Conservation (phyloP, 768 basidiomycete genomes). For the Mycena haematopus region DNA sequence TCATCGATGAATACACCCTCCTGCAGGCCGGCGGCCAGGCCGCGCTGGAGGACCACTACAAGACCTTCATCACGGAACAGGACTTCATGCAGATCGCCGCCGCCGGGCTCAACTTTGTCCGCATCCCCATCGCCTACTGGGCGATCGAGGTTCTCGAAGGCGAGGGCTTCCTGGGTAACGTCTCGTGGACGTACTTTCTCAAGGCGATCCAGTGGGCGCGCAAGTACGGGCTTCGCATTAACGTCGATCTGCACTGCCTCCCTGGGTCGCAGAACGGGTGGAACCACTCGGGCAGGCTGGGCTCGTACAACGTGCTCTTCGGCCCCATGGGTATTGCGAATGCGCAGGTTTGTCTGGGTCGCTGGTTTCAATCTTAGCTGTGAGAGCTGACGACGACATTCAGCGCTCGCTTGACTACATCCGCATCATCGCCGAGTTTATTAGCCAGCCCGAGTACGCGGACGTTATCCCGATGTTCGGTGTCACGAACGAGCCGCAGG, state of each 20-base stretch:
- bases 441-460: conserved; percentile 84
- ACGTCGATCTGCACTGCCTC: conserved; percentile 83
- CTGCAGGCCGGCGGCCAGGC: conserved; percentile 66
- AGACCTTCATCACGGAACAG: conserved; percentile 94
- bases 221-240: conserved; percentile 95
- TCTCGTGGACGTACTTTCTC: conserved; percentile 91
- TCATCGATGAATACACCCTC: conserved; percentile 84
- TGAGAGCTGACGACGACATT: background rate
- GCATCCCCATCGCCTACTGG: conserved; percentile 92
- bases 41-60: conserved; percentile 87
- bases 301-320: conserved; percentile 77
- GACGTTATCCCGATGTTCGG: conserved; percentile 88
- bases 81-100: conserved; percentile 94
- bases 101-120: conserved; percentile 93
- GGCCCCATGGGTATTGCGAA: conserved; percentile 97
- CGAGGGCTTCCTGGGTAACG: conserved; percentile 85
- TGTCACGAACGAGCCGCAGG: conserved; percentile 87
- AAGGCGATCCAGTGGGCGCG: conserved; percentile 94
- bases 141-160: conserved; percentile 79
- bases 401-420: conserved; percentile 91
- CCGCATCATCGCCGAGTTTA: conserved; percentile 89
- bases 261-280: conserved; percentile 93
- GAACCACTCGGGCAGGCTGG: conserved; percentile 92
- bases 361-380: background rate
- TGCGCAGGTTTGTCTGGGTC: conserved; percentile 47